Base-by-base conservation (phyloP, 2,329 filamentous ascomycete species). In the Diaporthe ilicicola region DNA sequence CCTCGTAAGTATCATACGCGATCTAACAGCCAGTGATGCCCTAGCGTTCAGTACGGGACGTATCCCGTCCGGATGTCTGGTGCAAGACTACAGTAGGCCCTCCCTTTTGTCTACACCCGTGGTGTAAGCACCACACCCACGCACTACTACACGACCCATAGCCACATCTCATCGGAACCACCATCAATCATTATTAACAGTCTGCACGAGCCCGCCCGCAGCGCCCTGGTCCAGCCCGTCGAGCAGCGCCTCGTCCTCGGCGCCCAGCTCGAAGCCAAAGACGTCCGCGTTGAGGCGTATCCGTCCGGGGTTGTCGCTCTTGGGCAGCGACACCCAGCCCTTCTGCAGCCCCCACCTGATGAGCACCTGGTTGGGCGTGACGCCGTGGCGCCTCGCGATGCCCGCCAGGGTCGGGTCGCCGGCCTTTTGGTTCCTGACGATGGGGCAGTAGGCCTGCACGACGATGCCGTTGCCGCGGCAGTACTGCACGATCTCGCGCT, bases 391-490 rank as follows among this genome's bases (percentile, higher is more conserved):
- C 78, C 87, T 81, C 37, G 88, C 88, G 71, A 90, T 85, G 46
- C 82, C 81, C 74, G 85, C 85, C 54, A 90, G 81, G 1, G 83
- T 84, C 67, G 83, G 82, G 78, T 92, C 88, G 76, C 89, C 87
- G 6, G 79, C 71, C 27, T 77, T 77, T 27, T 76, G 64, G 3
- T 80, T 81, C 32, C 78, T 77, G 1, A 76, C 80, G 44, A 84
- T 76, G 0, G 82, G 82, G 22, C 81, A 81, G 64, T 83, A 83
- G 8, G 82, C 82, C 73, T 83, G 76, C n/a, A 84, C 59, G 29
- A 80, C 61, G 83, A 96, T 95, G 78, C 90, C 91, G 79, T 95
- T 86, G 82, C 94, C 91, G 86, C 93, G 93, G 88, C 94, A 96
- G 77, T 82, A 84, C 17, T 76, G 72, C 15, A 81, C 81, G 2